Evolutionary conservation across 352 stramenopile species (phyloP).

Genomic region (Globisporangium yorkense): DNA sequence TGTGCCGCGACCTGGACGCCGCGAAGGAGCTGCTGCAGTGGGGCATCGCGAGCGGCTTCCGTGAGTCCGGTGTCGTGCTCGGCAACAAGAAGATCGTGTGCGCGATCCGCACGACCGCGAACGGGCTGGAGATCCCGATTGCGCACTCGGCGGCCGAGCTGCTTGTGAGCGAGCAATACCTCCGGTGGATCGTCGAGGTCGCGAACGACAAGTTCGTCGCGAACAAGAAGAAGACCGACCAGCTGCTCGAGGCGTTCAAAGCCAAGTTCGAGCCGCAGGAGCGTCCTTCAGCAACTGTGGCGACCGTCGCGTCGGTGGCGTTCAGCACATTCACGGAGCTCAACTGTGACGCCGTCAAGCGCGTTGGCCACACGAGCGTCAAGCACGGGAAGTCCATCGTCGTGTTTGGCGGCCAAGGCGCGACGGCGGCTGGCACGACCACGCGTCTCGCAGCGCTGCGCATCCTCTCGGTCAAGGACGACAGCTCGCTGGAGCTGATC

Average conservation of each 20-base stretch:
- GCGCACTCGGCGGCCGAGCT: slow-evolving; percentile 36
- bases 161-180: slow-evolving; percentile 60
- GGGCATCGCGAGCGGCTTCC: slow-evolving; percentile 76
- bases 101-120: slow-evolving; percentile 85
- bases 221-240: slow-evolving; percentile 69
- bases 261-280: slow-evolving; percentile 23
- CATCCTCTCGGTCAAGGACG: slow-evolving; percentile 18
- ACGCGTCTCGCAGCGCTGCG: slow-evolving; percentile 52
- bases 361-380: slow-evolving; percentile 62
- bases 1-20: slow-evolving; percentile 70
- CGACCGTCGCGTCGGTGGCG: slow-evolving; percentile 8
- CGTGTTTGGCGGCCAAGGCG: slow-evolving; percentile 68
- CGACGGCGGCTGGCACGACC: slow-evolving; percentile 45
- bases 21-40: slow-evolving; percentile 82
- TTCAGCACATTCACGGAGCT: slow-evolving; percentile 13
- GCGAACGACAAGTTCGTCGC: slow-evolving; percentile 85
- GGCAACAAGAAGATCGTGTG: slow-evolving; percentile 88
- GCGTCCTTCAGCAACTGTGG: background rate
- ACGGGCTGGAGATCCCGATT: slow-evolving; percentile 85
- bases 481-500: slow-evolving; percentile 24
- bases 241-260: slow-evolving; percentile 53
- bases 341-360: slow-evolving; percentile 28
- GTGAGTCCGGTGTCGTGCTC: slow-evolving; percentile 86
- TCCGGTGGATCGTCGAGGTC: slow-evolving; percentile 69
- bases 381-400: slow-evolving; percentile 33